phyloP scores from a whole-genome alignment of 768 basidiomycete genomes.

The Russula sp. region DNA sequence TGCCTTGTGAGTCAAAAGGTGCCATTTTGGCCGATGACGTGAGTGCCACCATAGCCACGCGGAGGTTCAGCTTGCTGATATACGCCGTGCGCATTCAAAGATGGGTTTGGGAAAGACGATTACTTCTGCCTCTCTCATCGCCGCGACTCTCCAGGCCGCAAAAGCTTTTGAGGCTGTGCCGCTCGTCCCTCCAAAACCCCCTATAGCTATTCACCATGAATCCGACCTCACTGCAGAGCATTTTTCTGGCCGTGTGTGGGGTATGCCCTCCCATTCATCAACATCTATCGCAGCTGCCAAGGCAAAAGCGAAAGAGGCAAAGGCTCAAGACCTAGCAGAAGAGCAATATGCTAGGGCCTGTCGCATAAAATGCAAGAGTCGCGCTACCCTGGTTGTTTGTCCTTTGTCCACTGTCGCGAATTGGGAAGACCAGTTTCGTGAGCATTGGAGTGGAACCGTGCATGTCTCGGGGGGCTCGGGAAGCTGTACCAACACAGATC shows the following conservation, averaged over 20 bases:
- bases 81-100: conserved; percentile 34
- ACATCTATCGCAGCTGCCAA: conserved; percentile 32
- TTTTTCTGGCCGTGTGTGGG: conserved; percentile 77
- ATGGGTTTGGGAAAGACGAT: conserved; percentile 99
- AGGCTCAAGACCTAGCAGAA: conserved; percentile 62
- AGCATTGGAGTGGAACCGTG: conserved; percentile 92
- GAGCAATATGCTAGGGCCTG: conserved; percentile 61
- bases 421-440: conserved; percentile 98
- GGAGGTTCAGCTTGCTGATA: background rate
- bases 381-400: conserved; percentile 93
- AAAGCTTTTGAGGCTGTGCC: conserved; percentile 50
- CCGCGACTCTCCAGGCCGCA: conserved; percentile 71
- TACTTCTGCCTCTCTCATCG: conserved; percentile 89
- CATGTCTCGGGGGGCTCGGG: conserved; percentile 74
- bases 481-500: conserved; percentile 28
- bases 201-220: conserved; percentile 25
- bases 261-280: conserved; percentile 55
- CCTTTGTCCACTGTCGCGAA: conserved; percentile 95
- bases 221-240: conserved; percentile 40
- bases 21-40: conserved; percentile 97
- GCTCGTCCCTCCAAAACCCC: conserved; percentile 37
- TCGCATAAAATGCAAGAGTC: conserved; percentile 73
- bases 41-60: conserved; percentile 28
- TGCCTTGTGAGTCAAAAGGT: conserved; percentile 72
- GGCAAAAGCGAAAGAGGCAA: conserved; percentile 58